These are phyloP conservation scores for Talaromyces adpressus DNA, from an alignment of 495 filamentous ascomycete species.

Conservation along the genomic window DNA sequence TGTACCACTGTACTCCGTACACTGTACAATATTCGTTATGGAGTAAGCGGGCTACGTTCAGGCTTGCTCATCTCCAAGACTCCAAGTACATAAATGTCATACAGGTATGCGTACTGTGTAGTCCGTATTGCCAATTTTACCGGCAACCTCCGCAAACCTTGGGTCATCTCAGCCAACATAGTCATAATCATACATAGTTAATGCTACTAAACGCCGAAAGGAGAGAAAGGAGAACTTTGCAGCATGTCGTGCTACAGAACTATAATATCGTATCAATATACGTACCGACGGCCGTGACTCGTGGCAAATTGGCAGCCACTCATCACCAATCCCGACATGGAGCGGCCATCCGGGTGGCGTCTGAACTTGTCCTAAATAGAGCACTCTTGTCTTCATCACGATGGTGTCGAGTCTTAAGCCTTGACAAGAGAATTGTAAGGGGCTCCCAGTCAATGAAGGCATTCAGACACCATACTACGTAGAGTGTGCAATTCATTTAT, in stretches of 20 bases:
- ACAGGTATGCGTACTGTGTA: not conserved
- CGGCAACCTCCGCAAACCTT: not conserved
- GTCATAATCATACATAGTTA: not conserved
- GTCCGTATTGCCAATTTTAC: not conserved
- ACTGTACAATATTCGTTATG: not conserved
- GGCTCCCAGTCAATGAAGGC: not conserved
- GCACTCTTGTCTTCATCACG: not conserved
- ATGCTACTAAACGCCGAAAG: not conserved
- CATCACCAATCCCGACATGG: not conserved
- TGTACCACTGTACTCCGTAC: not conserved
- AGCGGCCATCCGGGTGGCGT: not conserved
- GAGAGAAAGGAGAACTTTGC: not conserved
- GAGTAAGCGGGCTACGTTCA: not conserved
- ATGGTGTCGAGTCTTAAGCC: not conserved
- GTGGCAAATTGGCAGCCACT: not conserved
- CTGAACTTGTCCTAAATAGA: slow-evolving; percentile 1
- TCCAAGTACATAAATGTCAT: not conserved
- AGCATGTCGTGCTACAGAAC: not conserved
- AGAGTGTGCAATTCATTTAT: not conserved
- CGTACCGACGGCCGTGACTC: not conserved
- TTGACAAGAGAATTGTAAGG: not conserved
- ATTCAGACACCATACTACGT: not conserved
- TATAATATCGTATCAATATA: not conserved
- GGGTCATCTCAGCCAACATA: not conserved
- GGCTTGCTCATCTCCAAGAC: not conserved